phyloP scores from a whole-genome alignment of 2,329 filamentous ascomycete genomes.

The Fusarium euwallaceae region DNA sequence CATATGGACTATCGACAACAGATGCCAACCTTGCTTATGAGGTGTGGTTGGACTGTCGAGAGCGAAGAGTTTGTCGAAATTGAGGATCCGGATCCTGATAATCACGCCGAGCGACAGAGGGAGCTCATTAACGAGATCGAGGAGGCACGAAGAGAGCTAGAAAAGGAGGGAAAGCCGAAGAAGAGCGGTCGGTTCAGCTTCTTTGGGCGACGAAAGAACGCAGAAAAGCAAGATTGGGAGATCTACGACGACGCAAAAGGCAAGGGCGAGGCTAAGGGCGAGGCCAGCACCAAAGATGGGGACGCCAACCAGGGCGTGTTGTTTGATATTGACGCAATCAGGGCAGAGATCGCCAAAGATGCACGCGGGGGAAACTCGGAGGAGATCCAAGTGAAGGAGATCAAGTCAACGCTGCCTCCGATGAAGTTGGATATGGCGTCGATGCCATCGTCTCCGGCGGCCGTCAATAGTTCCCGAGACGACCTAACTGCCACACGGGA shows the following conservation, averaged over 20 bases:
- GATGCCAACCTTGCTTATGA: slow-evolving; percentile 88
- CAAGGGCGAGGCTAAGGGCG: slow-evolving; percentile 53
- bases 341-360: slow-evolving; percentile 83
- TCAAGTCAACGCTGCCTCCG: slow-evolving; percentile 88
- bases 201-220: slow-evolving; percentile 86
- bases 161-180: slow-evolving; percentile 79
- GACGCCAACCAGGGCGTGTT: slow-evolving; percentile 75
- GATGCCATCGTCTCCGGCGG: slow-evolving; percentile 41
- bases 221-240: slow-evolving; percentile 91
- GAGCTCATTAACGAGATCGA: slow-evolving; percentile 98
- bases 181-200: slow-evolving; percentile 74
- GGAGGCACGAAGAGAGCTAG: slow-evolving; percentile 88
- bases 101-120: slow-evolving; percentile 86
- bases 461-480: slow-evolving; percentile 35
- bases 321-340: slow-evolving; percentile 96
- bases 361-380: slow-evolving; percentile 65
- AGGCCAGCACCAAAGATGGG: slow-evolving; percentile 47
- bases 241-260: slow-evolving; percentile 80
- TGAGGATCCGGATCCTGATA: slow-evolving; percentile 96
- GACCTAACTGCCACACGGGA: slow-evolving; percentile 34
- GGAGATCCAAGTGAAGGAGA: slow-evolving; percentile 77
- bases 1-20: slow-evolving; percentile 97
- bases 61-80: slow-evolving; percentile 97
- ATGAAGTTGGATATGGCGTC: slow-evolving; percentile 80
- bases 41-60: slow-evolving; percentile 91